Evolutionary conservation across 169 alveolate genomes (phyloP), one percentile per base, ranked within the genome.

Genomic region (Theileria annulata): DNA sequence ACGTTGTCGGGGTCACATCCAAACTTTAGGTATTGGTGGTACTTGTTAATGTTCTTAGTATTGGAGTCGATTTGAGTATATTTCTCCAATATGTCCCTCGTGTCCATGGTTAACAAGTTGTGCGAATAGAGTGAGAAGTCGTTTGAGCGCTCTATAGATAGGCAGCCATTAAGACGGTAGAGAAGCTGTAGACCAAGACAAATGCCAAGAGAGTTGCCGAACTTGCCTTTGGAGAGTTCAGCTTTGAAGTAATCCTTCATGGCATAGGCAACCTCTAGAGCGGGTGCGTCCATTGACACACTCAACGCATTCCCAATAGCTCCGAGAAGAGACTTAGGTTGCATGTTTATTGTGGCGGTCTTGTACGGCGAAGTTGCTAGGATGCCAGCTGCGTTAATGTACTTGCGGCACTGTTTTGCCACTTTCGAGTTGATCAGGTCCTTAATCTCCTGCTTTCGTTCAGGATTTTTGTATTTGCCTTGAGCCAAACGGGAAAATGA

Each of bases 401-500:
- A 84, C 47, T 77, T 77, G n/a, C 87, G 30, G 75, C 90, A 84
- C 8, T 9, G 10, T 23, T 77, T 76, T 21, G 85, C 87, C 0
- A 72, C 87, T 21, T 31, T 59, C 60, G 85, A 56, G 86, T 82
- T 82, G 42, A 82, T 64, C 67, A 82, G 56, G 19, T 10, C 33
- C 80, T 75, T 66, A 51, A 66, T 67, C 54, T 49, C 59, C 49
- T 67, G 31, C 54, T 79, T 42, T 21, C 58, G 59, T 30, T 71
- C 80, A 8, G 73, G 69, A 33, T 66, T 25, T 47, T 75, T 75
- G 62, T 59, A 42, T 30, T 67, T 59, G 56, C 85, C 73, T 69
- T 77, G 79, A 2, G 84, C 89, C 68, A 82, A 56, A 27, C 80
- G 21, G 19, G 89, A 82, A 74, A 82, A 82, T 4, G 89, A 82